Conservation (phyloP, 139 green algal genomes). For the Penium margaritaceum region DNA sequence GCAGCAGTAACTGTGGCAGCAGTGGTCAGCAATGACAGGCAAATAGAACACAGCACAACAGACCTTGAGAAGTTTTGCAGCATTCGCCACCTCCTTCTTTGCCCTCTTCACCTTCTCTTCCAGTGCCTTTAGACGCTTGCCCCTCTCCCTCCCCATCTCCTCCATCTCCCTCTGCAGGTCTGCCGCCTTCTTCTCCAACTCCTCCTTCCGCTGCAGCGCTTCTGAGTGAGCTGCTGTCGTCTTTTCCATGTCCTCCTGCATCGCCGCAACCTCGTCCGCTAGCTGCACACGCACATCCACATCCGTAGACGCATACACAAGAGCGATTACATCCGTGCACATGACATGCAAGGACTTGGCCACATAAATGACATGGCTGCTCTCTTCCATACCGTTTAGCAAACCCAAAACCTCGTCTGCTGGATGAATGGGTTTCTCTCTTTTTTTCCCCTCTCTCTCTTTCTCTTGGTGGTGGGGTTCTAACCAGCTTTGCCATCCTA, state of each 20-base stretch:
- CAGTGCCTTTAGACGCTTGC: constrained; percentile 47
- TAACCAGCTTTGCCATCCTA: too few relatives aligned
- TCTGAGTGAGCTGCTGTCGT: neutral
- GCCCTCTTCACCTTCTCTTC: constrained; percentile 55
- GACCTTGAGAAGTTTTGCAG: constrained; percentile 37
- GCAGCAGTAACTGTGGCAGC: neutral
- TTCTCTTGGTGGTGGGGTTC: too few relatives aligned
- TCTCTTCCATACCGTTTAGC: neutral
- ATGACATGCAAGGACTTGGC: neutral
- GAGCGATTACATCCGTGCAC: neutral
- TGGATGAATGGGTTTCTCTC: too few relatives aligned
- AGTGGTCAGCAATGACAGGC: neutral
- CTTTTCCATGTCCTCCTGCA: constrained; percentile 45
- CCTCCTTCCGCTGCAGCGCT: constrained; percentile 57
- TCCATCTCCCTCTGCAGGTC: constrained; percentile 68
- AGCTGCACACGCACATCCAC: constrained; percentile 35
- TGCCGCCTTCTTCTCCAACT: constrained; percentile 61
- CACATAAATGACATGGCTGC: neutral
- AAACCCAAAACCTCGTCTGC: neutral
- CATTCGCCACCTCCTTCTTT: constrained; percentile 54
- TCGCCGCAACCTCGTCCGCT: constrained; percentile 50
- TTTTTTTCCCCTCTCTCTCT: constrained; percentile 55
- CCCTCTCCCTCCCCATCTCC: constrained; percentile 69
- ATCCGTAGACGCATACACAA: neutral
- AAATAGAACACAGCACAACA: neutral